Evolutionary conservation across 805 yeast species (phyloP), one percentile per base, ranked within the genome.

Genomic region (Metschnikowia kofuensis): DNA sequence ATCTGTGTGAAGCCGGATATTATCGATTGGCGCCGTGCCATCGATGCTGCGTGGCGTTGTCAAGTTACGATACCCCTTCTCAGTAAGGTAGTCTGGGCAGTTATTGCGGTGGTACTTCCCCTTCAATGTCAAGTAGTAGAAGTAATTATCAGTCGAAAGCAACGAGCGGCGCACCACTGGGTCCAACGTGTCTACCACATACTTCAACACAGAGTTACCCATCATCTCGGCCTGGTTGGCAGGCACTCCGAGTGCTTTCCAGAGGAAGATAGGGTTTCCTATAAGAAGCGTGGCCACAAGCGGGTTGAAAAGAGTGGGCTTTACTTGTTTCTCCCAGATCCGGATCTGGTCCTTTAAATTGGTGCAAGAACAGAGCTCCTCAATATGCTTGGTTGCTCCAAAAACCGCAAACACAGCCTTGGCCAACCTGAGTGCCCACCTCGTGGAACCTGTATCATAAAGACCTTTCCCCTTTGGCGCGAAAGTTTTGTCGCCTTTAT

Each of bases 221-320:
- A 88, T 87, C 84, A 88, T 79, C 29, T 80, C 72, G 6, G 94
- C 90, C 69, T 87, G 96, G 62, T 88, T 87, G 7, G 84, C 80
- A 6, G 95, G 96, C 41, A 87, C 96, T n/a, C 96, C 95, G 26
- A 88, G 74, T 0, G 95, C 95, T 63, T 85, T 87, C 96, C 96
- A 87, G 49, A 88, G 72, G 64, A 87, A 87, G n/a, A 87, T 65
- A 16, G 92, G 91, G 65, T 87, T 88, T n/a, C 90, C 90, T 38
- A 88, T 78, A 44, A 88, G 69, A 29, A 85, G 59, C 44, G 80
- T 79, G 14, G 87, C 82, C 47, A 87, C 84, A 44, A 85, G 56
- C 16, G 88, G 87, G 60, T 84, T 85, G 68, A 86, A 80, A 42
- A 88, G 72, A 4, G 85, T 79, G 5, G 94, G 94, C 53, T 82